phyloP scores from a whole-genome alignment of 2,329 filamentous ascomycete genomes.

The Alternaria gaisen region DNA sequence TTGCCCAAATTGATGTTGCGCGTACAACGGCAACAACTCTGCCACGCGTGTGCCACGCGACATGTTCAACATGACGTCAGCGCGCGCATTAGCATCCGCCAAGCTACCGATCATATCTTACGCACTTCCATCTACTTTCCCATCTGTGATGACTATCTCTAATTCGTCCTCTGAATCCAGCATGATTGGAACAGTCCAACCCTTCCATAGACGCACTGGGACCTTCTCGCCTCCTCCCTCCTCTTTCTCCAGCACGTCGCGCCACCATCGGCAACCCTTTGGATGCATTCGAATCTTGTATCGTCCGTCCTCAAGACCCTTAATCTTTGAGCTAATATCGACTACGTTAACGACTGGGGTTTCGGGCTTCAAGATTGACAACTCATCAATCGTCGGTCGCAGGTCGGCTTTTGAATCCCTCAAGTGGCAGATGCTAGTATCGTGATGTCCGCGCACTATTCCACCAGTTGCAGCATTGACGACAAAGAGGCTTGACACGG shows the following conservation, averaged over 20 bases:
- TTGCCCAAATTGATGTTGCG: neutral
- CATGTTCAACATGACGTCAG: slow-evolving; percentile 6
- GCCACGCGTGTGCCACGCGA: neutral
- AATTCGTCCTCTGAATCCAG: slow-evolving; percentile 5
- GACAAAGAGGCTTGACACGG: neutral
- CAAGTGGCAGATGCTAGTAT: neutral
- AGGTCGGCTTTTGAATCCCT: neutral
- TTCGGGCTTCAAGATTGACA: neutral
- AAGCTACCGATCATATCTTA: neutral
- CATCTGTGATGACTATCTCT: neutral
- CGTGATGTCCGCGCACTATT: neutral
- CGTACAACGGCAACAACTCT: neutral
- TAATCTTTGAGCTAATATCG: neutral
- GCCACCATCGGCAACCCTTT: neutral
- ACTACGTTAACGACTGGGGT: neutral
- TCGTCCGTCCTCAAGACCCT: neutral
- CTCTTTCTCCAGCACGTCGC: neutral
- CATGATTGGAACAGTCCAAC: slow-evolving; percentile 2
- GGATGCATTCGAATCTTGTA: neutral
- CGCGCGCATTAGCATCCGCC: neutral
- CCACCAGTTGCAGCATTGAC: neutral
- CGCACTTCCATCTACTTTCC: neutral
- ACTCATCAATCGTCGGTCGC: neutral
- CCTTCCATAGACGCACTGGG: neutral
- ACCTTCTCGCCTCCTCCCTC: slow-evolving; percentile 3